Evolutionary conservation across 2,329 filamentous ascomycete species (phyloP), one percentile per base, ranked within the genome.

Genomic region (Fusarium oligoseptatum): DNA sequence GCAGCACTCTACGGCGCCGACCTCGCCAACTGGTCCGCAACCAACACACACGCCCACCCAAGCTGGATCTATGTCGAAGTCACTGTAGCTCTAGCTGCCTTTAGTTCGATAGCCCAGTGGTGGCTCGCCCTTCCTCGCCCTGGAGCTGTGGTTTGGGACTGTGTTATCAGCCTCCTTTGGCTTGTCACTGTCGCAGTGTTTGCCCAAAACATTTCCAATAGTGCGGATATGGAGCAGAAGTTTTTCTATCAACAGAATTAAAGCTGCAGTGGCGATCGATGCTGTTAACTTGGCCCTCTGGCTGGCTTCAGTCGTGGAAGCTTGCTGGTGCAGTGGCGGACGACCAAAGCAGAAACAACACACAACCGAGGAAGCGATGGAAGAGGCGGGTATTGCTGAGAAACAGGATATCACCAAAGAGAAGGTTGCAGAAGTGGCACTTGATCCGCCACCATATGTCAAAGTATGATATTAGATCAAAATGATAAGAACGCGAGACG

Each of bases 21-120:
- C 50, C 57, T 73, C 10, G 45, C 50, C 32, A 41, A 67, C 45
- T 73, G 69, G 69, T 65, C 69, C 10, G 39, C 60, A 41, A 29
- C 32, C 14, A 67, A 65, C 45, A 34, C 27, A 34, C 69, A 69
- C 34, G 72, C 64, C 36, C 6, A 74, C 34, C 22, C 72, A 15
- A 70, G 55, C 60, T 72, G 67, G 72, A 72, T 74, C 41, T 74
- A 72, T 50, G 64, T 62, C 36, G 64, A 66, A 20, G 64, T 74
- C 12, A 48, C 60, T 6, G 61, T 70, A 6, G 58, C 45, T 6
- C 29, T 72, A 32, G 56, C 67, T 24, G 27, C 63, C 5, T 41
- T 32, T 2, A 74, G 61, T 15, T 68, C 64, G n/a, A 48, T 72
- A 24, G 52, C 57, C 20, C 64, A 74, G 48, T 72, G 70, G 70